phyloP scores from a whole-genome alignment of 1,284 basidiomycete species.

The Trichosporon sp. region DNA sequence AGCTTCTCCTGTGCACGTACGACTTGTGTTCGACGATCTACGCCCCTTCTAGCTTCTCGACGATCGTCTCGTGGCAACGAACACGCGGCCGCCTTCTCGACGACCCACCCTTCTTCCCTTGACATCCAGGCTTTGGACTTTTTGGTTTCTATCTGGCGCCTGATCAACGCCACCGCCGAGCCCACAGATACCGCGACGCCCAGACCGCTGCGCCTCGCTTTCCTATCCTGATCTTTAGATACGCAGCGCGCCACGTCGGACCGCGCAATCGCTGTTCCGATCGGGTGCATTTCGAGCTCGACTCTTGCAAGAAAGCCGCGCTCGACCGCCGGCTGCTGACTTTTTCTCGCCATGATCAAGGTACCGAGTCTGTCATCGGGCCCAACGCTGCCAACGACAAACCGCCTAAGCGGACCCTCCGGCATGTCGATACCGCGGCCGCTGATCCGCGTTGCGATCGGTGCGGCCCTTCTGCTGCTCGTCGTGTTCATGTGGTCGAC shows the following conservation, averaged over 20 bases:
- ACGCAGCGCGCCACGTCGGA: not conserved
- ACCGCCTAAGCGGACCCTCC: not conserved
- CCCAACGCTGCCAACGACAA: not conserved
- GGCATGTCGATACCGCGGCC: not conserved
- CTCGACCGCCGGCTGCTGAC: not conserved
- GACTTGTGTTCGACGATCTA: too few relatives aligned
- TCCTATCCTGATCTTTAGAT: not conserved
- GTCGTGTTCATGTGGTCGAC: slow-evolving; percentile 1
- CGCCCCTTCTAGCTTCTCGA: too few relatives aligned
- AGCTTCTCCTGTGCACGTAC: too few relatives aligned
- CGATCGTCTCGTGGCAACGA: too few relatives aligned
- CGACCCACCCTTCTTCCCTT: not conserved
- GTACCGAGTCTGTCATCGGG: not conserved
- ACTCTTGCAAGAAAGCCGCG: too few relatives aligned
- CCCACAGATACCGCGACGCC: not conserved
- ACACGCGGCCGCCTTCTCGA: too few relatives aligned
- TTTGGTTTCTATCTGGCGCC: not conserved
- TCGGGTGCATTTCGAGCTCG: not conserved
- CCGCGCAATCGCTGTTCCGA: not conserved
- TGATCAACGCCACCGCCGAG: not conserved
- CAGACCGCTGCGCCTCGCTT: not conserved
- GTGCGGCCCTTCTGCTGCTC: not conserved
- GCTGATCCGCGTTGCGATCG: not conserved
- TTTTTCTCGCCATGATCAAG: not conserved
- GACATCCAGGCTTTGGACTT: not conserved